Evolutionary conservation across 345 rosid genomes (phyloP).

Genomic region (Salix udensis): DNA sequence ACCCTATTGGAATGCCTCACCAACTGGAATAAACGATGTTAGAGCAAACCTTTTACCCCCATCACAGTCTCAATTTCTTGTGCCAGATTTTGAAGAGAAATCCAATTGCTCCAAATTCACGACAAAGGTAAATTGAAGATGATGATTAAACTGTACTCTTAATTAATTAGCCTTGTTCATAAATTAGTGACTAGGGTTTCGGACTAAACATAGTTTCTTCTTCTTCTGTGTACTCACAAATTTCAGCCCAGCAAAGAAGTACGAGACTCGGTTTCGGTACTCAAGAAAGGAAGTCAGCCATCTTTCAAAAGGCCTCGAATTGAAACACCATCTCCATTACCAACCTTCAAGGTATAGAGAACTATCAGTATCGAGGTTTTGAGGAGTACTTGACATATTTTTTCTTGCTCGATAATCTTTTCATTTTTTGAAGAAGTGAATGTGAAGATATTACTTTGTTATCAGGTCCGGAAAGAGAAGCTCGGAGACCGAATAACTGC

Average conservation of each 20-base stretch:
- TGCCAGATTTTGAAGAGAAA: slow-evolving; percentile 32
- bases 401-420: background rate
- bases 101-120: slow-evolving; percentile 25
- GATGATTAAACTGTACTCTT: background rate
- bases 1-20: slow-evolving; percentile 24
- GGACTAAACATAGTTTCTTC: background rate
- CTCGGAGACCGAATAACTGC: slow-evolving; percentile 38
- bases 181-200: background rate
- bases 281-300: slow-evolving; percentile 27
- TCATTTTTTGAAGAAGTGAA: background rate
- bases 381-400: background rate
- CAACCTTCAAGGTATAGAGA: slow-evolving; percentile 28
- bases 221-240: background rate
- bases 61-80: slow-evolving; percentile 19
- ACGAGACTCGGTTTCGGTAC: slow-evolving; percentile 11
- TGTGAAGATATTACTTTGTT: background rate
- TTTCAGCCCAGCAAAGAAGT: slow-evolving; percentile 13
- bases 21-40: background rate
- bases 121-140: background rate
- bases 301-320: slow-evolving; percentile 28
- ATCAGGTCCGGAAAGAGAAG: slow-evolving; percentile 38
- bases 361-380: background rate
- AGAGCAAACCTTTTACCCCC: slow-evolving; percentile 8
- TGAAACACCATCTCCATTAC: slow-evolving; percentile 33
- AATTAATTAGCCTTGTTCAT: background rate